Evolutionary conservation across 352 stramenopile genomes (phyloP).

Genomic region (Phytophthora constricta): DNA sequence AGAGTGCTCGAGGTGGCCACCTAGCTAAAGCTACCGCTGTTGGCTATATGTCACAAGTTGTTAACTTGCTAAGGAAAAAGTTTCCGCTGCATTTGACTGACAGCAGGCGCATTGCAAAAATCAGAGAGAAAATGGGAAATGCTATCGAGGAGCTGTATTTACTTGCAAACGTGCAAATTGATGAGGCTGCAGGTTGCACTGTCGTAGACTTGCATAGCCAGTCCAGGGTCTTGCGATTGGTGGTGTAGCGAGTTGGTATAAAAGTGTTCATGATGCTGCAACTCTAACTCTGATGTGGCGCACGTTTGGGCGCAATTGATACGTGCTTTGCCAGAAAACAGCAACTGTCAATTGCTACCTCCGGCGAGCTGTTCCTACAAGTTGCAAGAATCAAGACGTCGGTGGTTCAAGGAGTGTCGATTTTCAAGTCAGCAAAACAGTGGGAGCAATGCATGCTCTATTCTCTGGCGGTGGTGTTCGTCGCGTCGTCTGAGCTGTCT

Average conservation of each 20-base stretch:
- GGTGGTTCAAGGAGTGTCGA: conserved; percentile 14
- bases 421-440: conserved; percentile 2
- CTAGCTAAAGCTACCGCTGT: conserved; percentile 12
- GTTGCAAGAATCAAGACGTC: conserved; percentile 11
- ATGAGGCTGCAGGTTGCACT: conserved; percentile 7
- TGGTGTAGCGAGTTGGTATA: neutral
- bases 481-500: neutral
- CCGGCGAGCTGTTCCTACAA: conserved; percentile 1
- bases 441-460: conserved; percentile 15
- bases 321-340: conserved; percentile 11
- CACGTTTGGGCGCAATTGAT: conserved; percentile 8
- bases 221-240: conserved; percentile 3
- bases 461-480: neutral
- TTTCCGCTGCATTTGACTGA: conserved; percentile 1
- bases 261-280: conserved; percentile 6
- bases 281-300: conserved; percentile 11
- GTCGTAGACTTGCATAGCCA: neutral
- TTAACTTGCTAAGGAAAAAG: neutral
- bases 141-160: conserved; percentile 12
- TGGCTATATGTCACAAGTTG: conserved; percentile 6
- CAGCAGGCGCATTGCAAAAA: conserved; percentile 11
- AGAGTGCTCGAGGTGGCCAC: neutral
- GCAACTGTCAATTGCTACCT: neutral
- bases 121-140: conserved; percentile 5
- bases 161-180: neutral